These are phyloP conservation scores for Schizosaccharomyces octosporus DNA, from an alignment of 805 yeast genomes.

Conservation along the genomic window DNA sequence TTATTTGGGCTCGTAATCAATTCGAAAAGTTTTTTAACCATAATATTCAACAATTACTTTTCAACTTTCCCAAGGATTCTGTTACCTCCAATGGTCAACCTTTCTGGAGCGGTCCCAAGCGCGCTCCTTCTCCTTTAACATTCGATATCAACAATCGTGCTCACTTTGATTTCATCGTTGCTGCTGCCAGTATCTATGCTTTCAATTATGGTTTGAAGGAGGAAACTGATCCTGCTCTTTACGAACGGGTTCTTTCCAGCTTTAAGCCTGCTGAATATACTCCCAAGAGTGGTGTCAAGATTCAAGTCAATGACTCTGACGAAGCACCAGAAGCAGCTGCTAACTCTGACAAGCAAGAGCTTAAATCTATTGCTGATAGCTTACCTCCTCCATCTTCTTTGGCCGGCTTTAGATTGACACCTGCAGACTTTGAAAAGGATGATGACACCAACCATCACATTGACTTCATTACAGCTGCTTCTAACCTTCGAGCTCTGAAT, in stretches of 20 bases:
- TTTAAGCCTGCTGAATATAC: slow-evolving; percentile 36
- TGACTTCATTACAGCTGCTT: slow-evolving; percentile 85
- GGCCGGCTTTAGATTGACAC: slow-evolving; percentile 64
- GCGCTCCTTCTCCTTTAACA: slow-evolving; percentile 71
- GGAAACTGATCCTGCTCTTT: slow-evolving; percentile 29
- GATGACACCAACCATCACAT: slow-evolving; percentile 93
- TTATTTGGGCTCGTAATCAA: slow-evolving; percentile 79
- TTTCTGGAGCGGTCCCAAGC: slow-evolving; percentile 94
- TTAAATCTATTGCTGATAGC: slow-evolving; percentile 43
- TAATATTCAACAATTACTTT: slow-evolving; percentile 72
- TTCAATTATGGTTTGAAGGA: slow-evolving; percentile 75
- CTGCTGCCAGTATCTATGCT: slow-evolving; percentile 80
- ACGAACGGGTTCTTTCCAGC: slow-evolving; percentile 27
- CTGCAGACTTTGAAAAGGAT: slow-evolving; percentile 95
- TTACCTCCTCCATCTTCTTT: slow-evolving; percentile 73
- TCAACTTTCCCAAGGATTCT: slow-evolving; percentile 87
- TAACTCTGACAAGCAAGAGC: slow-evolving; percentile 31
- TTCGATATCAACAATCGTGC: slow-evolving; percentile 55
- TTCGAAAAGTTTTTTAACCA: slow-evolving; percentile 66
- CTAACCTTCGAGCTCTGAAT: slow-evolving; percentile 84
- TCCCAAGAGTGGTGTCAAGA: slow-evolving; percentile 53
- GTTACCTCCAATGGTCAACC: slow-evolving; percentile 73
- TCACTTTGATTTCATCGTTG: slow-evolving; percentile 62
- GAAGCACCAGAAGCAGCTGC: slow-evolving; percentile 28
- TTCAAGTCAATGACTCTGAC: slow-evolving; percentile 80